Evolutionary conservation across 2,329 filamentous ascomycete species (phyloP), one percentile per base, ranked within the genome.

Genomic region (Colletotrichum trifolii): DNA sequence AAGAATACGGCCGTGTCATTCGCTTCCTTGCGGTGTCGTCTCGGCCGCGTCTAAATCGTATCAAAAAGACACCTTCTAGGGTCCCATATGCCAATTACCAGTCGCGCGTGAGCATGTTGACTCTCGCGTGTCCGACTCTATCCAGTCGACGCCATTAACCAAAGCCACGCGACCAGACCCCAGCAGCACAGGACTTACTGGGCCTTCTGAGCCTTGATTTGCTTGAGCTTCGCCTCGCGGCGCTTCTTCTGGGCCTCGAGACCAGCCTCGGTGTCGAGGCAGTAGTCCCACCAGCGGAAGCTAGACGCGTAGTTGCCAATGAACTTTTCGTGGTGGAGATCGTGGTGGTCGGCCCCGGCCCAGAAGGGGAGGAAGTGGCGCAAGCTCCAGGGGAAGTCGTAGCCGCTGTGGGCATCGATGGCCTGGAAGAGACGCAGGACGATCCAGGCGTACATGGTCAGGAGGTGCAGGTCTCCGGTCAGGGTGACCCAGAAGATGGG

Each of bases 361-460:
- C 96, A 99, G 87, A 99, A 94, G 40, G 96, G 96, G 55, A 99
- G 83, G 85, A 98, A 92, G 80, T 97, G 93, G 79, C 94, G 93
- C 81, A 99, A 82, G 75, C 91, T 95, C 94, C 94, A 99, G 67
- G 96, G 96, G 82, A 99, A 98, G 77, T 99, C 96, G 80, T 98
- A 99, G 69, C 96, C 96, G 73, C 91, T 96, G 84, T 99, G 96
- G 36, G 96, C 92, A 77, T 99, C 96, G 77, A 99, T 96, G 73
- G 96, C 96, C 83, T 99, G 96, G 87, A 97, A 96, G 17, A 99
- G 85, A 71, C 96, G 94, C 71, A 94, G 84, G 58, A 93, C 84
- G 74, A 99, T 98, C 96, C 96, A 99, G 70, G 91, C 76, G 82
- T 98, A 99, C 94, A 99, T 98, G 73, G 96, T 99, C 77, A 97